These are phyloP conservation scores for Coemansia guatemalensis DNA, from an alignment of 192 early-diverging fungal species.

Conservation along the genomic window DNA sequence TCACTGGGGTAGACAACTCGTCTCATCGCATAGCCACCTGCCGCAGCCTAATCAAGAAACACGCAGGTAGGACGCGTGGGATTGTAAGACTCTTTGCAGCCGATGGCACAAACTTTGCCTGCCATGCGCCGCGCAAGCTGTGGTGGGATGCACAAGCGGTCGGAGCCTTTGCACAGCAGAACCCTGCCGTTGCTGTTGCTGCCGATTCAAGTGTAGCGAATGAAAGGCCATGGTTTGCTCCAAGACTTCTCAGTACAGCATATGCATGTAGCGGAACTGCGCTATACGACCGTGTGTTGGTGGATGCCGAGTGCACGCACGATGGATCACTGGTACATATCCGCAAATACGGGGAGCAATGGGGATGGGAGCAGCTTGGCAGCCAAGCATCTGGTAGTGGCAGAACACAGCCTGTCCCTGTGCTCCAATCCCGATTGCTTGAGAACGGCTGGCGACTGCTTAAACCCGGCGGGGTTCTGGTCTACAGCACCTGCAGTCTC, in stretches of 20 bases:
- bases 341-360: slow-evolving; percentile 67
- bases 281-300: slow-evolving; percentile 70
- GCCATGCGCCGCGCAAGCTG: slow-evolving; percentile 59
- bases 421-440: slow-evolving; percentile 62
- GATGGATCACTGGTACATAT: slow-evolving; percentile 87
- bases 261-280: slow-evolving; percentile 50
- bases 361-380: slow-evolving; percentile 83
- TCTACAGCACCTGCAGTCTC: slow-evolving; percentile 87
- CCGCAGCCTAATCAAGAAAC: slow-evolving; percentile 71
- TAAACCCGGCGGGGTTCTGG: slow-evolving; percentile 72
- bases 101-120: slow-evolving; percentile 81
- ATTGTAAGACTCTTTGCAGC: slow-evolving; percentile 68
- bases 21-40: slow-evolving; percentile 71
- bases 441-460: slow-evolving; percentile 76
- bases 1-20: slow-evolving; percentile 91
- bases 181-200: too few relatives aligned
- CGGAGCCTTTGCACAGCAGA: not conserved
- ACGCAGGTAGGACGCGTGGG: slow-evolving; percentile 46
- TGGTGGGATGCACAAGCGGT: slow-evolving; percentile 39
- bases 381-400: slow-evolving; percentile 65
- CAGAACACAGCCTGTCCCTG: slow-evolving; percentile 60
- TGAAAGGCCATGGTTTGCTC: slow-evolving; percentile 71
- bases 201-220: not conserved
- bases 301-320: slow-evolving; percentile 82
- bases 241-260: slow-evolving; percentile 64